These are phyloP conservation scores for Mrakiaceae sp. DNA, from an alignment of 1,284 basidiomycete genomes.

Conservation along the genomic window DNA sequence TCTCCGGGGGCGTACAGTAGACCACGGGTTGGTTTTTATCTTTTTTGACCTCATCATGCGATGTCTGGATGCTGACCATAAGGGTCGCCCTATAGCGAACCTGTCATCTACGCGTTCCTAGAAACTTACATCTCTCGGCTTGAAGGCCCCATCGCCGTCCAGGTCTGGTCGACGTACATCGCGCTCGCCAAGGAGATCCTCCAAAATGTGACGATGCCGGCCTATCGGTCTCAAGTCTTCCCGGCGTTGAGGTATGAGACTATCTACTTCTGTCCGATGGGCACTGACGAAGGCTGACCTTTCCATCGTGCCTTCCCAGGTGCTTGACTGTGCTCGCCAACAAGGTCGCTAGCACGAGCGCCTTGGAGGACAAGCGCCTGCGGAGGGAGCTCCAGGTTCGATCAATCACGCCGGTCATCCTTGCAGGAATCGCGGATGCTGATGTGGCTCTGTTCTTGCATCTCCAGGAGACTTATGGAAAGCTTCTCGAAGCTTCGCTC, in stretches of 20 bases:
- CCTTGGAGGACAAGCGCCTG: slow-evolving; percentile 76
- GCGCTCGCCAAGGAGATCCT: slow-evolving; percentile 67
- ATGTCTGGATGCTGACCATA: neutral
- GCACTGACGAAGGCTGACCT: neutral
- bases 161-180: slow-evolving; percentile 77
- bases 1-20: neutral
- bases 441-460: slow-evolving; percentile 3
- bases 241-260: slow-evolving; percentile 52
- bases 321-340: slow-evolving; percentile 69
- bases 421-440: neutral
- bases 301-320: slow-evolving; percentile 34
- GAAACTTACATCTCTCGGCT: slow-evolving; percentile 75
- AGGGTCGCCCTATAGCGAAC: slow-evolving; percentile 41
- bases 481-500: slow-evolving; percentile 71
- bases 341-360: slow-evolving; percentile 75
- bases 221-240: slow-evolving; percentile 57
- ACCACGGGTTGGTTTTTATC: no score
- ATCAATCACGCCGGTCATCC: neutral
- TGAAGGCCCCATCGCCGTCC: slow-evolving; percentile 78
- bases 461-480: slow-evolving; percentile 64
- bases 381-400: slow-evolving; percentile 77
- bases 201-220: slow-evolving; percentile 40
- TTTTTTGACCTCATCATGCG: neutral
- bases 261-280: neutral
- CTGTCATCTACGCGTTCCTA: slow-evolving; percentile 65